Evolutionary conservation across 148 eudicot genomes (phyloP).

Genomic region (Chenopodium berlandieri): DNA sequence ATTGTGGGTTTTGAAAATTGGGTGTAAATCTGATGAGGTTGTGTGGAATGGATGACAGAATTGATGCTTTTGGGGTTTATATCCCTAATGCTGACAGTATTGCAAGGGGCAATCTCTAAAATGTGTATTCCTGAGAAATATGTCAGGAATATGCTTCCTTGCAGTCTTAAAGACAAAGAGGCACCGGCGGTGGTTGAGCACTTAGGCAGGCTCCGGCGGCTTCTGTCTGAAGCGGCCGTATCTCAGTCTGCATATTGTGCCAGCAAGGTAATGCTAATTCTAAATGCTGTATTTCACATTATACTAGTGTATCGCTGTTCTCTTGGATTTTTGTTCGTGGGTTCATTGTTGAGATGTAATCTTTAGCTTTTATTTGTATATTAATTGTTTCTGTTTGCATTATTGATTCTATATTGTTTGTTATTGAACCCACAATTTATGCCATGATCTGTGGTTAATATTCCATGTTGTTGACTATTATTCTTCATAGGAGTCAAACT

Average conservation of each 20-base stretch:
- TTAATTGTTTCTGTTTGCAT: background rate
- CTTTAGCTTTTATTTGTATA: background rate
- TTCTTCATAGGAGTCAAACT: background rate
- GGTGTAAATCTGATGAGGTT: background rate
- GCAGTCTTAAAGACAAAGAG: conserved; percentile 29
- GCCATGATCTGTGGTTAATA: conserved; percentile 5
- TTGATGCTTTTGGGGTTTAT: conserved; percentile 97
- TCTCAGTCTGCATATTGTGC: conserved; percentile 42
- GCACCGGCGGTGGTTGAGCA: conserved; percentile 11
- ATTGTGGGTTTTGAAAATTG: no score
- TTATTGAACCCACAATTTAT: conserved; percentile 9
- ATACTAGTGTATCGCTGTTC: background rate
- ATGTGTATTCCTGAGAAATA: conserved; percentile 53
- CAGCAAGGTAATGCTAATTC: conserved; percentile 28
- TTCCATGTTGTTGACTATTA: conserved; percentile 9
- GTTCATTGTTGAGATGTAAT: conserved; percentile 19
- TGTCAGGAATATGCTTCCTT: conserved; percentile 64
- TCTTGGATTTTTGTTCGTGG: conserved; percentile 2
- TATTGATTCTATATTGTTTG: background rate
- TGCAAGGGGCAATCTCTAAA: conserved; percentile 59
- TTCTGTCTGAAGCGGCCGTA: conserved; percentile 26
- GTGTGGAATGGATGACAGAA: conserved; percentile 45
- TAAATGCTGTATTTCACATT: background rate
- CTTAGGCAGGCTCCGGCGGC: conserved; percentile 33
- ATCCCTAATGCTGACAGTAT: conserved; percentile 78